Evolutionary conservation across 1,284 basidiomycete genomes (phyloP), one percentile per base, ranked within the genome.

Genomic region (Marasmius sp.): DNA sequence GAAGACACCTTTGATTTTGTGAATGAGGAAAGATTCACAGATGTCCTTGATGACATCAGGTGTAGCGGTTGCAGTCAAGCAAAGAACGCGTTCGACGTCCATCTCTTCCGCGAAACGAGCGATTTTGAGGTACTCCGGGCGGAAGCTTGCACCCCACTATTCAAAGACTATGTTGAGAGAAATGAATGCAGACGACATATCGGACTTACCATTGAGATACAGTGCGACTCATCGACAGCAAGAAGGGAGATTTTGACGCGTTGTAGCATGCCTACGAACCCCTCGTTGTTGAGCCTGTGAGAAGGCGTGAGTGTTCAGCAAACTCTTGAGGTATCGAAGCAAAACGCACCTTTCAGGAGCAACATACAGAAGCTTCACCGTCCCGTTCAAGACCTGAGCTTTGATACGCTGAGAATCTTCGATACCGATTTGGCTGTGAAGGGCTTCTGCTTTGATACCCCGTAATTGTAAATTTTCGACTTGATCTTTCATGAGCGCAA

Each of bases 61-160:
- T 37, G 88, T 89, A 6, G 89, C 89, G 0, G 90, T 93, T 1
- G 90, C 89, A 0, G 90, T 92, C 49, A 92, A 77, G 36, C 90
- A 91, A 70, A 92, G 85, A 60, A 92, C 81, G 2, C 90, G 88
- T 39, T 89, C 82, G 4, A 79, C 78, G 9, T 86, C 84, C 68
- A 84, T 86, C 54, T 87, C 82, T 54, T 78, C 73, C 27, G 87
- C 85, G 63, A 92, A 79, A 0, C 80, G 74, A 39, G 86, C 85
- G 51, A 93, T 82, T 63, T 81, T 80, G 47, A 85, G 76, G 67
- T 87, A 80, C 61, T 81, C 68, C 16, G 75, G 76, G 37, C 85
- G 78, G 69, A 87, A 86, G 65, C 84, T 84, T 58, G 83, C 79
- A n/a, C 85, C 85, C 84, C 83, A 86, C 70, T 82, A 55, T 36